phyloP scores from a whole-genome alignment of 768 basidiomycete species.

The Sporobolomyces pararoseus region DNA sequence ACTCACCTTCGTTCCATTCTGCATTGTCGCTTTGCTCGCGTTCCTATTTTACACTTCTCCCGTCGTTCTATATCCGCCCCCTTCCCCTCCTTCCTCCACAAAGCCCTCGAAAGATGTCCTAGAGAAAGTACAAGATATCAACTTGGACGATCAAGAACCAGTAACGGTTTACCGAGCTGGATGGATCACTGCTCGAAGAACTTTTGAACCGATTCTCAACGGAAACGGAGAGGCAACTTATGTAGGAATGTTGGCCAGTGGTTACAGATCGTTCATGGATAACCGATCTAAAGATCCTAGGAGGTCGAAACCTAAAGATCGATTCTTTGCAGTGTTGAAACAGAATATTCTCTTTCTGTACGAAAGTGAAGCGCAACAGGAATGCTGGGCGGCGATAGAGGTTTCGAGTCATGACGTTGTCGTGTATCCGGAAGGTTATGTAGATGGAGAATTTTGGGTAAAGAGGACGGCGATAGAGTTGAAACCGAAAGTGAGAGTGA shows the following conservation, averaged over 20 bases:
- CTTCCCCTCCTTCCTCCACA: neutral
- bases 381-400: conserved; percentile 87
- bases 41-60: conserved; percentile 39
- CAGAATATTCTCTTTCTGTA: conserved; percentile 86
- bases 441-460: conserved; percentile 85
- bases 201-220: conserved; percentile 40
- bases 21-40: conserved; percentile 60
- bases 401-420: conserved; percentile 71
- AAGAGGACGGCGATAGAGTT: conserved; percentile 75
- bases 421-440: conserved; percentile 59
- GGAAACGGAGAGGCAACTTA: conserved; percentile 32
- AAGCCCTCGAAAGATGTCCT: neutral
- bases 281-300: conserved; percentile 64
- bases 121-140: neutral
- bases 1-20: conserved; percentile 78
- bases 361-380: conserved; percentile 84
- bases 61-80: conserved; percentile 21
- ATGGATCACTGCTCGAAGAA: conserved; percentile 66
- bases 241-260: conserved; percentile 41
- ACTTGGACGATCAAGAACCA: conserved; percentile 39
- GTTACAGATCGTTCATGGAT: conserved; percentile 46
- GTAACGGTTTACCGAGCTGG: conserved; percentile 52
- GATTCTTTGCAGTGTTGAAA: conserved; percentile 89
- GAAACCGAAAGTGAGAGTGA: conserved; percentile 29
- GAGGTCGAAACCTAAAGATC: conserved; percentile 77